These are phyloP conservation scores for Rhizoclosmatium sp. DNA, from an alignment of 192 early-diverging fungal species.

Conservation along the genomic window DNA sequence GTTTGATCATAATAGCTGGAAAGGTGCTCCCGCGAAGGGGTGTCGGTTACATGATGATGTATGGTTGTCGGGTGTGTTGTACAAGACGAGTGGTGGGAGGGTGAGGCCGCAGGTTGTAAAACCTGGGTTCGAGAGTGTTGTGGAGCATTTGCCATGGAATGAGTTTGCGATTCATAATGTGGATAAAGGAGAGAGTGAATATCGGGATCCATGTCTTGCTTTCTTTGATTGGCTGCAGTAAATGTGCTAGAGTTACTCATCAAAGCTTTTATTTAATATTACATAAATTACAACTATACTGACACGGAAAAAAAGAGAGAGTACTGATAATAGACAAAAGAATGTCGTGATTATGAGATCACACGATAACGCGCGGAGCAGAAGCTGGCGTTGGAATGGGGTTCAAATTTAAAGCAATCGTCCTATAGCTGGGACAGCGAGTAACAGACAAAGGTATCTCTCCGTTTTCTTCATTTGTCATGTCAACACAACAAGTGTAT, in stretches of 20 bases:
- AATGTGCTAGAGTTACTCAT: background rate
- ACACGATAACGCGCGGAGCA: too few relatives aligned
- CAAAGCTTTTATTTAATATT: background rate
- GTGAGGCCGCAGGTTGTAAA: constrained; percentile 30
- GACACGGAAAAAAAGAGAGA: background rate
- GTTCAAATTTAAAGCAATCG: too few relatives aligned
- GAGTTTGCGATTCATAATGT: constrained; percentile 32
- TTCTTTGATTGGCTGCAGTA: constrained; percentile 17
- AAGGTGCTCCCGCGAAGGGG: background rate
- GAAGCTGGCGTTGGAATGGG: too few relatives aligned
- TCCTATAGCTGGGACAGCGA: too few relatives aligned
- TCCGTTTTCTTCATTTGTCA: background rate
- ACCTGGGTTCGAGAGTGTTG: constrained; percentile 23
- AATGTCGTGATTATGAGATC: too few relatives aligned
- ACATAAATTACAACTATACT: background rate
- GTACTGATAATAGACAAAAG: background rate
- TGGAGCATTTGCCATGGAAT: background rate
- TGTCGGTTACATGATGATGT: constrained; percentile 37
- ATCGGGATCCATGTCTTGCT: constrained; percentile 27
- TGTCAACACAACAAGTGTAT: background rate
- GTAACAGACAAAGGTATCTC: too few relatives aligned
- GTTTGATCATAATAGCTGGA: background rate
- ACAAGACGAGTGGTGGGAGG: background rate
- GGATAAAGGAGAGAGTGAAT: constrained; percentile 4
- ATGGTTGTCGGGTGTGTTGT: constrained; percentile 30